Evolutionary conservation across 805 yeast genomes (phyloP).

Genomic region (Wickerhamiella cacticola): DNA sequence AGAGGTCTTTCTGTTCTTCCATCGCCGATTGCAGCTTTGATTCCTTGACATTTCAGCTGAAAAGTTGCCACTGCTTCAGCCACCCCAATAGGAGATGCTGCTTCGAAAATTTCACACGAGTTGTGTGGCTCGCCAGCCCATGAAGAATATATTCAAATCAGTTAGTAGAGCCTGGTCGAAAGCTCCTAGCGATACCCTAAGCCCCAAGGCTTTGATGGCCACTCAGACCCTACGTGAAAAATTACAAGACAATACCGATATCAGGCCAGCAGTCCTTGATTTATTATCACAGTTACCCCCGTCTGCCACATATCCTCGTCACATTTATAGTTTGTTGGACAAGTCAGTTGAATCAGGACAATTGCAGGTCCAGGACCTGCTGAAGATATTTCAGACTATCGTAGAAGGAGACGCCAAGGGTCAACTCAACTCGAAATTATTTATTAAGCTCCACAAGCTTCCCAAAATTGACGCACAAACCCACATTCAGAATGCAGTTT

Average conservation of each 20-base stretch:
- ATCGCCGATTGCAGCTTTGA: too few species aligned
- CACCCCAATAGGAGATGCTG: not conserved
- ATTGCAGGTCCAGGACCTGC: constrained; percentile 7
- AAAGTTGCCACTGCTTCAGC: not conserved
- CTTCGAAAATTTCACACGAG: constrained; percentile 6
- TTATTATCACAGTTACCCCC: constrained; percentile 12
- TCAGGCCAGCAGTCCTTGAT: constrained; percentile 3
- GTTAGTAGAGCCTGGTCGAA: constrained; percentile 6
- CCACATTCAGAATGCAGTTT: constrained; percentile 20
- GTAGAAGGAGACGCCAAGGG: constrained; percentile 11
- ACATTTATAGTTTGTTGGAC: constrained; percentile 17
- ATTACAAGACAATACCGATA: not conserved
- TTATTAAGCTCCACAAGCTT: constrained; percentile 19
- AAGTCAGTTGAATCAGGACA: constrained; percentile 14
- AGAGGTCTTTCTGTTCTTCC: too few species aligned
- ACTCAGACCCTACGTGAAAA: constrained; percentile 6
- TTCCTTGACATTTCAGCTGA: too few species aligned
- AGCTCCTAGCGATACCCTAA: constrained; percentile 2
- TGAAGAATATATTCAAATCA: constrained; percentile 6
- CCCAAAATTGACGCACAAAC: constrained; percentile 10
- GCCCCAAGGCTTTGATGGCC: constrained; percentile 8
- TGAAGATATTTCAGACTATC: constrained; percentile 17
- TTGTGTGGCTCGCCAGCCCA: not conserved
- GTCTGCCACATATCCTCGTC: constrained; percentile 13
- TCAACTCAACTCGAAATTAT: constrained; percentile 19